A percentile compares a stretch with the other conserved stretches of the same genome.
phyloP scores from a whole-genome alignment of 805 yeast species.

The Teunomyces funiuensis region DNA sequence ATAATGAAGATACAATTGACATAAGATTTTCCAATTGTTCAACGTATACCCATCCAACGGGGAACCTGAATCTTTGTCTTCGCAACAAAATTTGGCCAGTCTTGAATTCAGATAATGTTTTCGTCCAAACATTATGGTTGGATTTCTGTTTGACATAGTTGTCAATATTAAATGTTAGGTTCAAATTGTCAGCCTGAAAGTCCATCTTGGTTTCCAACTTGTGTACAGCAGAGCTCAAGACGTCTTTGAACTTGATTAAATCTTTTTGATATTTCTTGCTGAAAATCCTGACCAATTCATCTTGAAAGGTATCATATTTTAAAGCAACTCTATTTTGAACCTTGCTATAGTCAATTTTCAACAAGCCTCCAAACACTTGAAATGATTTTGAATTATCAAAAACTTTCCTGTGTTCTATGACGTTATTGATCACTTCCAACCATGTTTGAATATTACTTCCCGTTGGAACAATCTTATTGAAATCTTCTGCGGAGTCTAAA shows the following conservation, averaged over 20 bases:
- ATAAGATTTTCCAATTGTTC: slow-evolving; percentile 62
- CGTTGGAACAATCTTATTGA: slow-evolving; percentile 21
- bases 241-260: slow-evolving; percentile 28
- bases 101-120: slow-evolving; percentile 12
- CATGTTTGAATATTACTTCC: slow-evolving; percentile 36
- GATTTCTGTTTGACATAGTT: slow-evolving; percentile 13
- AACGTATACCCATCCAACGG: slow-evolving; percentile 54
- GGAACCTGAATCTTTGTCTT: slow-evolving; percentile 47
- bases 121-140: slow-evolving; percentile 16
- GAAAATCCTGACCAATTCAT: slow-evolving; percentile 41
- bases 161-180: slow-evolving; percentile 40
- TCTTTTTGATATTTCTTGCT: slow-evolving; percentile 33
- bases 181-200: slow-evolving; percentile 37
- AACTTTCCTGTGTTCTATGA: slow-evolving; percentile 41
- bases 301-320: slow-evolving; percentile 62
- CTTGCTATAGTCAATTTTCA: slow-evolving; percentile 46
- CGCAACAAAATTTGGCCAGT: slow-evolving; percentile 38
- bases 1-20: slow-evolving; percentile 39
- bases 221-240: slow-evolving; percentile 31
- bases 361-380: slow-evolving; percentile 36
- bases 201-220: slow-evolving; percentile 29
- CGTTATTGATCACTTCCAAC: slow-evolving; percentile 46
- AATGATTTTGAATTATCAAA: slow-evolving; percentile 52
- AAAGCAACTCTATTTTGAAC: slow-evolving; percentile 54
- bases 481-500: slow-evolving; percentile 43